Conservation (phyloP, 257 asterid species). For the Nemophila menziesii region DNA sequence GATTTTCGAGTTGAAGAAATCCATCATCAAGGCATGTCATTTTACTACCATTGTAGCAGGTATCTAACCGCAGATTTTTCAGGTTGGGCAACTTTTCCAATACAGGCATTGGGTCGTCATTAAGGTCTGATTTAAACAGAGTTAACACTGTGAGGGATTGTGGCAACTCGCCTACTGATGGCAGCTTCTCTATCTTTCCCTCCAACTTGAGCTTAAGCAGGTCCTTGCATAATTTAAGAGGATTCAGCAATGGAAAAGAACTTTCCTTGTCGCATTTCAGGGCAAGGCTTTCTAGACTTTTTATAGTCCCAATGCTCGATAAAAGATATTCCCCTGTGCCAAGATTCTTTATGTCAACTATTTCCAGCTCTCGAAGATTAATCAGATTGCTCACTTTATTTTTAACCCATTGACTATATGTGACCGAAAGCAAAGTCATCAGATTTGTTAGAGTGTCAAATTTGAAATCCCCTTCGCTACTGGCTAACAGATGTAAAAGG, state of each 20-base stretch:
- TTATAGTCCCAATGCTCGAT: background rate
- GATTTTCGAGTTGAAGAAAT: background rate
- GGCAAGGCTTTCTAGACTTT: background rate
- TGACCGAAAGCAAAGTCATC: background rate
- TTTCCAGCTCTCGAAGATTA: background rate
- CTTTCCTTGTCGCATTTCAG: background rate
- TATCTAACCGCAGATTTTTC: background rate
- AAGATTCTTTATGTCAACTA: background rate
- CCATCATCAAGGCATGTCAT: background rate
- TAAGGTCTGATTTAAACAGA: background rate
- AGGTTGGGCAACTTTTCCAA: slow-evolving; percentile 4
- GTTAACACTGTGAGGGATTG: background rate
- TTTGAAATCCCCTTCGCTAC: background rate
- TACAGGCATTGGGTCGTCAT: slow-evolving; percentile 9
- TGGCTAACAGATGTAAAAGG: slow-evolving; percentile 1
- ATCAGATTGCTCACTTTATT: background rate
- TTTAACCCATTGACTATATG: background rate
- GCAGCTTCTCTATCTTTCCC: slow-evolving; percentile 1
- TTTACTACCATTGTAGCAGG: background rate
- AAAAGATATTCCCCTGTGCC: background rate
- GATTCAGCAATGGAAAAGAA: background rate
- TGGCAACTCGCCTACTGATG: background rate
- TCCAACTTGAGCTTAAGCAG: slow-evolving; percentile 2
- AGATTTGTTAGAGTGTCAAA: background rate
- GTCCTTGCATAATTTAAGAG: slow-evolving; percentile 6